These are phyloP conservation scores for Macroventuria anomochaeta DNA, from an alignment of 2,329 filamentous ascomycete species.

Conservation along the genomic window DNA sequence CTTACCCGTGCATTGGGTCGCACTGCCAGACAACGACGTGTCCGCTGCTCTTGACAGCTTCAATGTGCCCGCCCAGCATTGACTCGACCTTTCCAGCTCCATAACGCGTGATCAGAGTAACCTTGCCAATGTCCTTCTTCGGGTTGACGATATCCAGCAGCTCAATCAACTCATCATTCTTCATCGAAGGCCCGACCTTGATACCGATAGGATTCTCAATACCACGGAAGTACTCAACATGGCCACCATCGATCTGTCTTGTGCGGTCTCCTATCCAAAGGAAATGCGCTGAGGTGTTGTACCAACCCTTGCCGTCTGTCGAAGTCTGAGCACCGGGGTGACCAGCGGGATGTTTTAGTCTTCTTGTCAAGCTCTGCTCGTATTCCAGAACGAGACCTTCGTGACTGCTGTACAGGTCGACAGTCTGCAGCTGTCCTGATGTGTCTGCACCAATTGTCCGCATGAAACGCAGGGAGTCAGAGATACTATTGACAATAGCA, in stretches of 20 bases:
- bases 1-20: conserved; percentile 92
- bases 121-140: conserved; percentile 80
- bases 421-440: conserved; percentile 82
- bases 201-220: conserved; percentile 95
- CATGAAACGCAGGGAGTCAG: conserved; percentile 92
- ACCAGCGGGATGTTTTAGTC: conserved; percentile 69
- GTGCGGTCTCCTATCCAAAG: conserved; percentile 98
- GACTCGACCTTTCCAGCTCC: conserved; percentile 77
- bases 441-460: conserved; percentile 89
- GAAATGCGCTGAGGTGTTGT: conserved; percentile 95
- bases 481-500: conserved; percentile 82
- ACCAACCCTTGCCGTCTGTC: conserved; percentile 69
- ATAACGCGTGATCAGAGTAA: conserved; percentile 95
- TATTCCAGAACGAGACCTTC: conserved; percentile 95
- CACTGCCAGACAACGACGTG: conserved; percentile 92
- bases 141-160: conserved; percentile 90
- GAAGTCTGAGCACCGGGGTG: conserved; percentile 40
- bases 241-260: conserved; percentile 87
- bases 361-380: conserved; percentile 83
- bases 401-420: conserved; percentile 94
- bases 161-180: conserved; percentile 73
- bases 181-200: conserved; percentile 91
- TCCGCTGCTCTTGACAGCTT: conserved; percentile 80
- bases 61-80: conserved; percentile 84
- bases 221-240: conserved; percentile 97